phyloP scores from a whole-genome alignment of 2,329 filamentous ascomycete species.

The Aureobasidium melanogenum region DNA sequence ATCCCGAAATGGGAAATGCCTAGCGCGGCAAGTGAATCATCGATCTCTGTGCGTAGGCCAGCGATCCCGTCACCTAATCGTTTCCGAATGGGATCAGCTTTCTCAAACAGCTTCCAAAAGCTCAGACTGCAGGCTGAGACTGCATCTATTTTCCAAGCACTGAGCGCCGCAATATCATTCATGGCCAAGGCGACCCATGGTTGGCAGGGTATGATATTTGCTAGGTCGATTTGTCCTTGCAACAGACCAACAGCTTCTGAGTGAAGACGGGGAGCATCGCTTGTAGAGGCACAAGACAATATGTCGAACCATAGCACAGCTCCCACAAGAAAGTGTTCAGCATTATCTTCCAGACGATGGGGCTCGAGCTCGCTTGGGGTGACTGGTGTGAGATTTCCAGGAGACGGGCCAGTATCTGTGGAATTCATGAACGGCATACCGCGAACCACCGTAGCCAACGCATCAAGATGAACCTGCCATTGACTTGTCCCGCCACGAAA shows the following conservation, averaged over 20 bases:
- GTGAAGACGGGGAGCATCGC: not conserved
- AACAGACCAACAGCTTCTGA: not conserved
- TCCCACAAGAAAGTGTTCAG: slow-evolving; percentile 5
- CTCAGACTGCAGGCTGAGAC: not conserved
- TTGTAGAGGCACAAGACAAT: slow-evolving; percentile 7
- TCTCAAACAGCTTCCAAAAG: slow-evolving; percentile 5
- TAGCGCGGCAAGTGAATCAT: not conserved
- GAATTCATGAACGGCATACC: not conserved
- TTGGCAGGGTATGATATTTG: slow-evolving; percentile 7
- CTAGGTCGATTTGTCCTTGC: not conserved
- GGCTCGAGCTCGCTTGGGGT: not conserved
- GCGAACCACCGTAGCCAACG: not conserved
- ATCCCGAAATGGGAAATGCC: not conserved
- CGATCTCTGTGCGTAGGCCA: not conserved
- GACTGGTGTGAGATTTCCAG: not conserved
- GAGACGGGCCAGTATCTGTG: not conserved
- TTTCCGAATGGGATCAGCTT: not conserved
- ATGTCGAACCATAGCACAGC: slow-evolving; percentile 10
- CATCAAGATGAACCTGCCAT: slow-evolving; percentile 7
- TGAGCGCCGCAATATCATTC: not conserved
- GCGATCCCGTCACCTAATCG: not conserved
- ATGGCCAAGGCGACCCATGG: slow-evolving; percentile 3
- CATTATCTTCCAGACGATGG: slow-evolving; percentile 1
- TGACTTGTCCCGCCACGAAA: slow-evolving; percentile 10
- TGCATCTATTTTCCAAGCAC: not conserved